These are phyloP conservation scores for Hyaloscypha variabilis DNA, from an alignment of 495 filamentous ascomycete genomes.

Conservation along the genomic window DNA sequence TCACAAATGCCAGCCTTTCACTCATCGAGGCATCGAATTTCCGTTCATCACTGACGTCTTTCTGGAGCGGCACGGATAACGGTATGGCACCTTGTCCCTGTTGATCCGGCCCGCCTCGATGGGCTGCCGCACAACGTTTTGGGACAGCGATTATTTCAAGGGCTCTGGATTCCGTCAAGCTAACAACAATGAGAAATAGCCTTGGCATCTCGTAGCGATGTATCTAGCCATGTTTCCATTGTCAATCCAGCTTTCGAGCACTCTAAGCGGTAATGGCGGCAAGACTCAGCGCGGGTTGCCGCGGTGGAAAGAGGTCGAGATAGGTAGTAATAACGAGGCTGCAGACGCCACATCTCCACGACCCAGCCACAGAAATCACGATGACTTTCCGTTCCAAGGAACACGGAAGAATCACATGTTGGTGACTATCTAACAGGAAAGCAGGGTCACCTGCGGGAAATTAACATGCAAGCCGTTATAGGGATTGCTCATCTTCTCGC, in stretches of 20 bases:
- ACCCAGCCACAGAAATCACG: neutral
- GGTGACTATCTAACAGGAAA: neutral
- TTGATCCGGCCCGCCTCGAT: neutral
- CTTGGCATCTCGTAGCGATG: neutral
- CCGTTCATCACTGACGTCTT: neutral
- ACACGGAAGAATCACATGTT: neutral
- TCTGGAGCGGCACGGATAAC: neutral
- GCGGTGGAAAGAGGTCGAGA: conserved; percentile 1
- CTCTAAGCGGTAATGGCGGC: neutral
- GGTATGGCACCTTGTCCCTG: neutral
- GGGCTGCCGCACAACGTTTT: neutral
- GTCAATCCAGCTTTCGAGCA: neutral
- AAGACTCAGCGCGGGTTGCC: neutral
- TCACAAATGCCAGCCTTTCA: neutral
- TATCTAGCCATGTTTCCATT: neutral
- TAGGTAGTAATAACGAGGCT: conserved; percentile 14
- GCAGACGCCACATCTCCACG: conserved; percentile 1
- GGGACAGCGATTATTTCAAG: neutral
- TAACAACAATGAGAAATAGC: neutral
- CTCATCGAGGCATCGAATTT: neutral
- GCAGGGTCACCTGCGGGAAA: conserved; percentile 3
- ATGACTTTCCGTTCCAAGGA: neutral
- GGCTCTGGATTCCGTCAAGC: neutral
- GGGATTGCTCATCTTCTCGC: neutral
- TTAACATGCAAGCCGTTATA: conserved; percentile 12